phyloP scores from a whole-genome alignment of 2,329 filamentous ascomycete genomes.

The Nemania sp. region DNA sequence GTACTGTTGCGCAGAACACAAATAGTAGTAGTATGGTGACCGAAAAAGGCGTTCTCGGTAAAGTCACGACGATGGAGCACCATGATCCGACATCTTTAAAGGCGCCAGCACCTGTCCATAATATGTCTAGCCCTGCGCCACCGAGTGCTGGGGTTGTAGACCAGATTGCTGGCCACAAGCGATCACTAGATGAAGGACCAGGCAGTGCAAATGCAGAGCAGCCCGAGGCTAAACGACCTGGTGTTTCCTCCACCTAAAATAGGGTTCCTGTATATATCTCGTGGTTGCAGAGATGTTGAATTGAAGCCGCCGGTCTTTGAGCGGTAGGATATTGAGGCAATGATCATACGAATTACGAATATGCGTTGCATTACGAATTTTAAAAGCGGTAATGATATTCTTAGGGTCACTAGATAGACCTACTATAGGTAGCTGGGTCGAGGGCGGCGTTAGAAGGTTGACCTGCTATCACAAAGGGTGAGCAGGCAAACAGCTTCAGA shows the following conservation, averaged over 20 bases:
- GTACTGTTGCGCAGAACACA: conserved; percentile 1
- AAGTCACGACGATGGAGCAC: conserved; percentile 2
- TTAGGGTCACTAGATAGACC: conserved; percentile 16
- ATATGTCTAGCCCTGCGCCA: conserved; percentile 47
- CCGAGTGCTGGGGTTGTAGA: conserved; percentile 49
- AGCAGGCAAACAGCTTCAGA: conserved; percentile 16
- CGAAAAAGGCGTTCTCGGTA: conserved; percentile 18
- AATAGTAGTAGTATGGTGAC: conserved; percentile 18
- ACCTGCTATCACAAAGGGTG: conserved; percentile 11
- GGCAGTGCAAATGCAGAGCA: conserved; percentile 44
- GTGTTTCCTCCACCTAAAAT: conserved; percentile 38
- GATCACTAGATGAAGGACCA: conserved; percentile 42
- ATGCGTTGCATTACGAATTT: conserved; percentile 30
- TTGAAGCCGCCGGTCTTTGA: not conserved
- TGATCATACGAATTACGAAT: conserved; percentile 38
- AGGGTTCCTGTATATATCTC: conserved; percentile 2
- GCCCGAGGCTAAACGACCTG: conserved; percentile 47
- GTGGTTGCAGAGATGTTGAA: conserved; percentile 1
- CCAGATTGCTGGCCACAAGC: conserved; percentile 48
- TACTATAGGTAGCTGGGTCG: conserved; percentile 21
- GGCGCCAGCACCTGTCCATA: conserved; percentile 40
- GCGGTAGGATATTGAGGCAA: conserved; percentile 14
- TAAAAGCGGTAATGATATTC: conserved; percentile 15
- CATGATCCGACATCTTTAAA: conserved; percentile 25
- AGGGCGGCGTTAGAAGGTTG: conserved; percentile 37